A percentile compares a stretch with the other conserved stretches of the same genome.
Conservation (phyloP, 2,329 filamentous ascomycete genomes). For the Chaetomiaceae sp. region DNA sequence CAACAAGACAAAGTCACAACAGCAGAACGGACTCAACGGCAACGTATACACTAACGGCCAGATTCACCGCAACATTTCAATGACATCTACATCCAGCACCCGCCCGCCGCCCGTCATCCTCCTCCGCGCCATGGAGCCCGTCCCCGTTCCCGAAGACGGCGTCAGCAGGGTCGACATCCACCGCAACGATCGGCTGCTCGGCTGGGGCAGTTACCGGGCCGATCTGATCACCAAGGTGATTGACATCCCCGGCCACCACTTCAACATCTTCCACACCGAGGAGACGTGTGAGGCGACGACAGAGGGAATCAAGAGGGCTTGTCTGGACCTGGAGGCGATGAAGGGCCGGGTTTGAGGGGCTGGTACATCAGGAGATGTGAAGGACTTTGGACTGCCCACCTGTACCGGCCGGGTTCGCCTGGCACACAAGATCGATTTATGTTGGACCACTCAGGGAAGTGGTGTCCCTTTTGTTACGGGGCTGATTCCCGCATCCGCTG, state of each 20-base stretch:
- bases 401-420: no score
- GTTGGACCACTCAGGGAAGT: no score
- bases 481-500: no score
- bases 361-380: no score
- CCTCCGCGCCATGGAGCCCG: slow-evolving; percentile 38
- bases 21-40: neutral
- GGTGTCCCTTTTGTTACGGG: no score
- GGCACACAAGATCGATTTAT: no score
- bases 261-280: slow-evolving; percentile 36
- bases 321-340: slow-evolving; percentile 17
- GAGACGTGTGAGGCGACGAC: slow-evolving; percentile 25
- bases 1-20: neutral
- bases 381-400: no score
- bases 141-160: slow-evolving; percentile 30
- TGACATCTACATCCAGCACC: neutral
- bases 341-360: no score
- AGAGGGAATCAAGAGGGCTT: slow-evolving; percentile 25
- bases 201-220: slow-evolving; percentile 44
- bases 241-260: slow-evolving; percentile 49
- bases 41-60: no score
- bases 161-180: slow-evolving; percentile 37
- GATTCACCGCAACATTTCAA: neutral
- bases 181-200: slow-evolving; percentile 37
- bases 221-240: slow-evolving; percentile 40
- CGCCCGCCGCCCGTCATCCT: slow-evolving; percentile 38